Percentiles rank a stretch among this genome's conserved stretches.
phyloP scores from a whole-genome alignment of 2,329 filamentous ascomycete species.

The Colletotrichum liriopes region DNA sequence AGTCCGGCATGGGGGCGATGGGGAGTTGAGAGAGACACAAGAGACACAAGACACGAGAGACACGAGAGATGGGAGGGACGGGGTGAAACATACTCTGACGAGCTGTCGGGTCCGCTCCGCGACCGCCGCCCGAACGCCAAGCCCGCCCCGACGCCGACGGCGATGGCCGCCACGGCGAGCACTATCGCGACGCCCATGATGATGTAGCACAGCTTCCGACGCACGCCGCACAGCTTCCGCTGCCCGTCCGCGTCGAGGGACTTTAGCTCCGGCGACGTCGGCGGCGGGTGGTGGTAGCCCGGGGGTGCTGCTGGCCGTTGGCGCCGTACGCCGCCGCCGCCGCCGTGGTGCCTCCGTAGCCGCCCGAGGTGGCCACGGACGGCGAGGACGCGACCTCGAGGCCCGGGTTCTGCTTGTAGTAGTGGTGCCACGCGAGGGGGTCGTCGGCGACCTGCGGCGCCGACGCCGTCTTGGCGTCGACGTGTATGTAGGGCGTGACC shows the following conservation, averaged over 20 bases:
- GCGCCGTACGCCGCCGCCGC: background rate
- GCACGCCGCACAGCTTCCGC: constrained; percentile 45
- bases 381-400: constrained; percentile 20
- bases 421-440: constrained; percentile 16
- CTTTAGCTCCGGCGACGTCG: background rate
- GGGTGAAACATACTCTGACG: constrained; percentile 17
- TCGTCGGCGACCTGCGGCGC: constrained; percentile 31
- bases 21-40: background rate
- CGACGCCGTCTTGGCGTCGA: constrained; percentile 25
- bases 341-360: background rate
- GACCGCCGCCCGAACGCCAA: constrained; percentile 42
- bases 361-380: background rate
- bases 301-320: constrained; percentile 17
- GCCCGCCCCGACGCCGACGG: constrained; percentile 46
- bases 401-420: constrained; percentile 31
- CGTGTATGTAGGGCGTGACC: constrained; percentile 16
- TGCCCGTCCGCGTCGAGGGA: constrained; percentile 13
- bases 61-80: background rate
- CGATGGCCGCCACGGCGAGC: constrained; percentile 44
- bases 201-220: constrained; percentile 45
- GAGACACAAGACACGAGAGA: background rate
- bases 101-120: background rate
- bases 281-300: constrained; percentile 26
- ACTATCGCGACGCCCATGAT: constrained; percentile 43
- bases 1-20: too few relatives aligned